phyloP scores from a whole-genome alignment of 2,329 filamentous ascomycete genomes.

The Furcasterigmium sp. region DNA sequence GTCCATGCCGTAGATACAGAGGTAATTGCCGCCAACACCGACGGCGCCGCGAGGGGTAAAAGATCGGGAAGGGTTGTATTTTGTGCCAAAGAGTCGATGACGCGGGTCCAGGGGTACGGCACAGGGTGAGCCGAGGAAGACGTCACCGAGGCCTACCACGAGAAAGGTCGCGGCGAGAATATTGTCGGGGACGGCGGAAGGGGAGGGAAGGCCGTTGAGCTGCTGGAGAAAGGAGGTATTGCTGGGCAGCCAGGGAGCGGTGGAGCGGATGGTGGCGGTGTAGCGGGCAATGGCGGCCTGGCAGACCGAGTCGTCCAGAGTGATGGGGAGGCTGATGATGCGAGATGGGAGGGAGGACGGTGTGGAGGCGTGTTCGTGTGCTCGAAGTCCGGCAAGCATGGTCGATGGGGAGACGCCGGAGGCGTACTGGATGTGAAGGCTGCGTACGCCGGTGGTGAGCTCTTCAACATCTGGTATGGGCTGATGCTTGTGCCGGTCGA shows the following conservation, averaged over 20 bases:
- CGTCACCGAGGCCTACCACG: constrained; percentile 30
- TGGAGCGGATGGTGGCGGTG: constrained; percentile 53
- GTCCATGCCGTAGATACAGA: constrained; percentile 32
- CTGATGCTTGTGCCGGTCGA: constrained; percentile 18
- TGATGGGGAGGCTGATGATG: constrained; percentile 27
- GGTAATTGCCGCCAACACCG: constrained; percentile 29
- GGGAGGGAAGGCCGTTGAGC: constrained; percentile 22
- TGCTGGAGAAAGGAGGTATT: constrained; percentile 49
- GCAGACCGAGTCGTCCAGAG: constrained; percentile 30
- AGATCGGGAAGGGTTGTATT: constrained; percentile 30
- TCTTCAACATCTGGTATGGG: constrained; percentile 23
- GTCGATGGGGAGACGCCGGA: constrained; percentile 10
- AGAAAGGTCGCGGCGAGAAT: constrained; percentile 26
- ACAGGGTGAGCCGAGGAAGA: constrained; percentile 32
- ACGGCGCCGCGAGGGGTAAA: constrained; percentile 28
- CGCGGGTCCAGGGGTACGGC: constrained; percentile 26
- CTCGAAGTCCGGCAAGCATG: constrained; percentile 15
- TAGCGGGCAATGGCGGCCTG: constrained; percentile 53
- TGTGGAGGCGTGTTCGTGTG: constrained; percentile 15
- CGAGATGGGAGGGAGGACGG: constrained; percentile 20
- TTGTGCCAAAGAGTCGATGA: constrained; percentile 28
- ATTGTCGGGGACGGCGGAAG: constrained; percentile 16
- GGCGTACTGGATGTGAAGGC: constrained; percentile 24
- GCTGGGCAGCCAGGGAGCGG: constrained; percentile 57
- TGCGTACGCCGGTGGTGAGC: constrained; percentile 26